phyloP scores from a whole-genome alignment of 176 grass and related monocot genomes.

The Musa troglodytarum region DNA sequence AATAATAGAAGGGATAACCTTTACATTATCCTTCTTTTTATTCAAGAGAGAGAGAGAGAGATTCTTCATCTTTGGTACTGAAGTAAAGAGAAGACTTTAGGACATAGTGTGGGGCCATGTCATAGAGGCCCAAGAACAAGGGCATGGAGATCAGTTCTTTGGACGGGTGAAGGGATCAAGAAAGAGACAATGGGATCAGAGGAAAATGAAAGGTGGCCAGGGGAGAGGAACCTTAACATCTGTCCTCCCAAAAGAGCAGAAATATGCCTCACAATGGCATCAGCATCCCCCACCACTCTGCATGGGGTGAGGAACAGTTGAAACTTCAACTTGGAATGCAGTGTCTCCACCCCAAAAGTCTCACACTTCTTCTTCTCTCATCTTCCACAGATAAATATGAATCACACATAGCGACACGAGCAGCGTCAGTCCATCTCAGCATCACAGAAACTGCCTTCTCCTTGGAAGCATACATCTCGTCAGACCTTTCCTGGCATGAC shows the following conservation, averaged over 20 bases:
- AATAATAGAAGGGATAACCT: too few relatives aligned
- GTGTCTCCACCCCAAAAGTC: slow-evolving; percentile 4
- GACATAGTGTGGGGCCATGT: too few relatives aligned
- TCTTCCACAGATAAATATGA: not conserved
- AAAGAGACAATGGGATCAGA: not conserved
- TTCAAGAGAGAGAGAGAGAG: too few relatives aligned
- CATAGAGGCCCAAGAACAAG: too few relatives aligned
- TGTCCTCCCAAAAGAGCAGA: not conserved
- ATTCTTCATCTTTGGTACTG: too few relatives aligned
- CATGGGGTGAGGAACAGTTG: not conserved
- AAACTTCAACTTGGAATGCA: not conserved
- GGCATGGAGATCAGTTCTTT: too few relatives aligned
- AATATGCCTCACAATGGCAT: not conserved
- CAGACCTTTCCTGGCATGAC: too few relatives aligned
- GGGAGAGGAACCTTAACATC: slow-evolving; percentile 15
- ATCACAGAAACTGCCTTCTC: not conserved
- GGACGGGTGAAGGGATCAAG: not conserved
- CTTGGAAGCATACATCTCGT: too few relatives aligned
- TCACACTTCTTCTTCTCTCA: not conserved
- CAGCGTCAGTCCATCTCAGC: not conserved
- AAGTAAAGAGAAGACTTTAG: too few relatives aligned
- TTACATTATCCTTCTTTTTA: too few relatives aligned
- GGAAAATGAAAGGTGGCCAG: not conserved
- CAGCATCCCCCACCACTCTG: not conserved
- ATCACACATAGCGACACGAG: not conserved